Base-by-base conservation (phyloP, 2,329 filamentous ascomycete species). In the Neopestalotiopsis sp. region DNA sequence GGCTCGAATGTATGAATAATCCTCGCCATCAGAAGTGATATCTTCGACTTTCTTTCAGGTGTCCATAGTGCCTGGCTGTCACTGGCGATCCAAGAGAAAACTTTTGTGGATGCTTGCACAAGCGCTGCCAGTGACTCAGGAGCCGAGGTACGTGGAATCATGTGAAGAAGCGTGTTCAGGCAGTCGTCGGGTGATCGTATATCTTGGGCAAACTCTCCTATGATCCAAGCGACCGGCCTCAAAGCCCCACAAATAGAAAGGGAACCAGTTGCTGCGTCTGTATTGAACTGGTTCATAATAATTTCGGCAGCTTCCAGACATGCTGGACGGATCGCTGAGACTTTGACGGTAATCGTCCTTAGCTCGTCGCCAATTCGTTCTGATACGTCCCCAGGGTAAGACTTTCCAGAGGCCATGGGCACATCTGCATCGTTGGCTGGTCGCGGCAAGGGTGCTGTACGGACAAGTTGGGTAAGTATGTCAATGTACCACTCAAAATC, bases 401-500 rank as follows among this genome's bases (percentile, higher is more conserved):
- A 70, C 58, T 73, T 79, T 42, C 74, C 74, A 30, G 75, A 74
- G 13, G 75, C 74, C 14, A 76, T 71, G 10, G 77, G 71, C 2
- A 76, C 73, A 10, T 80, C 77, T 7, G 77, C 69, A 56, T 84
- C 83, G 5, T 76, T 76, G 6, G 76, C 74, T 7, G 76, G 76
- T 53, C 83, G 81, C 61, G 86, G 81, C n/a, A 83, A 74, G 0
- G 84, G 92, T 24, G 91, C 85, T 81, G 93, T 86, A 77, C 91
- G 90, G 56, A 98, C 90, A 14, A 99, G 87, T 77, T 97, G 94
- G 5, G 94, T 92, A 38, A 99, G 83, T 34, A 97, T 89, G 73
- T 96, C 93, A 73, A 98, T 92, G 79, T 98, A 98, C 96, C 96
- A 99, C 73, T 98, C 95, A 79, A 99, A 99, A 78, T 99, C 95